phyloP scores from a whole-genome alignment of 75 land plant genomes.

The Pinus tabuliformis region DNA sequence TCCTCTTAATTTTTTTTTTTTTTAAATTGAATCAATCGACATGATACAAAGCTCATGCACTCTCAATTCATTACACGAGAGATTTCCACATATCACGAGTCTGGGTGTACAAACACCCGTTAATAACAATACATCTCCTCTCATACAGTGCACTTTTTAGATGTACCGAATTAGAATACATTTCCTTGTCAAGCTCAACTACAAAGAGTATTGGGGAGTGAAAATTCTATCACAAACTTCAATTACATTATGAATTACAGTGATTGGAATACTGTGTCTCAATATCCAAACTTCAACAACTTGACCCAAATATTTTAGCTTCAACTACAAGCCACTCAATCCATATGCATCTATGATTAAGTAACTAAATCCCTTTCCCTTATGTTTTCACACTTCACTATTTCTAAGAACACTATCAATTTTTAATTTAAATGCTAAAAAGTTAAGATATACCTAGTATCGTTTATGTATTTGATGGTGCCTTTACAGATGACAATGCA shows the following conservation, averaged over 20 bases:
- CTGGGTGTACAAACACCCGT: slow-evolving; percentile 6
- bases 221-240: slow-evolving; percentile 57
- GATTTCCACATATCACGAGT: too few relatives aligned
- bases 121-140: neutral
- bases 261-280: slow-evolving; percentile 62
- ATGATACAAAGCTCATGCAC: too few relatives aligned
- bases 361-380: neutral
- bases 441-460: too few relatives aligned
- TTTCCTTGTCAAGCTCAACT: slow-evolving; percentile 67
- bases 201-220: slow-evolving; percentile 67
- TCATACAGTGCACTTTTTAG: slow-evolving; percentile 59
- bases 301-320: slow-evolving; percentile 61
- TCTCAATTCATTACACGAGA: neutral
- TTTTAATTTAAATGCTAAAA: too few relatives aligned
- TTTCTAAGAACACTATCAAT: too few relatives aligned
- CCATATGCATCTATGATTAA: slow-evolving; percentile 58
- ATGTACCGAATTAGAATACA: slow-evolving; percentile 72
- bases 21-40: too few relatives aligned
- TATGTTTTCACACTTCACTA: too few relatives aligned
- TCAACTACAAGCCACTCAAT: slow-evolving; percentile 55
- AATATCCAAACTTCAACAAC: slow-evolving; percentile 71
- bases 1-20: too few relatives aligned
- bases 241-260: slow-evolving; percentile 59
- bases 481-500: slow-evolving; percentile 56
- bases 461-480: neutral